A percentile compares a stretch with the other conserved stretches of the same genome.
Evolutionary conservation across 1,139 yeast species (phyloP).

Genomic region (Sporopachydermia cereana): DNA sequence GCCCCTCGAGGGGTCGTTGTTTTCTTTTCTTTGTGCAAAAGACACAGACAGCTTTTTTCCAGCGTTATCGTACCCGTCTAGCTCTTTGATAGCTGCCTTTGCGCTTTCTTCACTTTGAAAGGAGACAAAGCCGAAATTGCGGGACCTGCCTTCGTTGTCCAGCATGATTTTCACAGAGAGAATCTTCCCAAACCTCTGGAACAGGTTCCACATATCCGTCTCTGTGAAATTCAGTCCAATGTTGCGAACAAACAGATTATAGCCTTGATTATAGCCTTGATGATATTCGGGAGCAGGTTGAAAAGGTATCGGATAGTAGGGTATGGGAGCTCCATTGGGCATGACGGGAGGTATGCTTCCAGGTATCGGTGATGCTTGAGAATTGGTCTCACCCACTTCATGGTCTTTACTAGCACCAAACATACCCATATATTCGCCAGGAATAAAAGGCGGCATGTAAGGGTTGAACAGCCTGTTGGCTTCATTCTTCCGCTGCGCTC

Average conservation of each 20-base stretch:
- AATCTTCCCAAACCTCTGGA: constrained; percentile 1
- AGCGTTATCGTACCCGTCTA: constrained; percentile 1
- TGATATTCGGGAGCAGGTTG: constrained; percentile 7
- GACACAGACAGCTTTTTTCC: neutral
- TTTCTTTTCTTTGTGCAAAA: constrained; percentile 5
- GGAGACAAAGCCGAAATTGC: constrained; percentile 6
- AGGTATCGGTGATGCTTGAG: neutral
- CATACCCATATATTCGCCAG: neutral
- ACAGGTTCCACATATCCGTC: neutral
- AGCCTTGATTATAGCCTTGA: constrained; percentile 5
- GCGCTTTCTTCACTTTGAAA: constrained; percentile 4
- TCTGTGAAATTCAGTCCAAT: neutral
- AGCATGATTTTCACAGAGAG: constrained; percentile 9
- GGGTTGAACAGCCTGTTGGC: constrained; percentile 8
- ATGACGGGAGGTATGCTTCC: neutral
- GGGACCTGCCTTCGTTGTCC: constrained; percentile 6
- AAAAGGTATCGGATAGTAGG: constrained; percentile 11
- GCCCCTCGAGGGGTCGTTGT: neutral
- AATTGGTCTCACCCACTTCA: neutral
- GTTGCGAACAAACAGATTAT: constrained; percentile 7
- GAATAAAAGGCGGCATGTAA: neutral
- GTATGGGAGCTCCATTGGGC: neutral
- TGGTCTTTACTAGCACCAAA: no score
- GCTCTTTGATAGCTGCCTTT: neutral
- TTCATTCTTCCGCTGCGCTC: constrained; percentile 6